phyloP scores from a whole-genome alignment of 129 eudicot genomes.

The Rutidosis leptorrhynchoides region DNA sequence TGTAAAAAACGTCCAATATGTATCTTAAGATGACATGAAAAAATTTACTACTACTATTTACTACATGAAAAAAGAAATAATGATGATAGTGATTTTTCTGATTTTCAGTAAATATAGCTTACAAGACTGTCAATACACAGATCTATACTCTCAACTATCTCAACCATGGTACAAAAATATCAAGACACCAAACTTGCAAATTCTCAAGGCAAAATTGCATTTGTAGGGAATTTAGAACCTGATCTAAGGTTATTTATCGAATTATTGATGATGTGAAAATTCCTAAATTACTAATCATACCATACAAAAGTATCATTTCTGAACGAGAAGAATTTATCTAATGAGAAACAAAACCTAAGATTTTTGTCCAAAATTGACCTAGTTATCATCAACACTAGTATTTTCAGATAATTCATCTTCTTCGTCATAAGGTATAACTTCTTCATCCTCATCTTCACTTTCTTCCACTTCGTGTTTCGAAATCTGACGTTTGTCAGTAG shows the following conservation, averaged over 20 bases:
- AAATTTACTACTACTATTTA: not conserved
- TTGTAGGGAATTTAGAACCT: not conserved
- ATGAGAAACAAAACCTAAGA: conserved; percentile 13
- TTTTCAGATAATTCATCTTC: conserved; percentile 62
- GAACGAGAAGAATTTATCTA: conserved; percentile 10
- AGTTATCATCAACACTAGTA: conserved; percentile 52
- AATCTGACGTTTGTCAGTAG: conserved; percentile 40
- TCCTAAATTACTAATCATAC: conserved; percentile 17
- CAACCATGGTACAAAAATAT: not conserved
- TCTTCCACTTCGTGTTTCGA: conserved; percentile 44
- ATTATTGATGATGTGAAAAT: not conserved
- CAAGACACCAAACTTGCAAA: conserved; percentile 4
- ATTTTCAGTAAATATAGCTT: conserved; percentile 13
- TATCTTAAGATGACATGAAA: not conserved
- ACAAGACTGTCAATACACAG: conserved; percentile 11
- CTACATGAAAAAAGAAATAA: not conserved
- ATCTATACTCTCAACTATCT: conserved; percentile 1
- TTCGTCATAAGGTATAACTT: conserved; percentile 65
- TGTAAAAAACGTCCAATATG: not conserved
- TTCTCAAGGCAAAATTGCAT: not conserved
- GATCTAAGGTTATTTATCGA: not conserved
- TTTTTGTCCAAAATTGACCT: conserved; percentile 28
- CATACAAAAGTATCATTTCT: conserved; percentile 20
- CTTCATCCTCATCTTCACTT: conserved; percentile 77
- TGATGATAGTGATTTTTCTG: conserved; percentile 1